phyloP scores from a whole-genome alignment of 768 basidiomycete genomes.

The Porphyrellus cyaneotinctus region DNA sequence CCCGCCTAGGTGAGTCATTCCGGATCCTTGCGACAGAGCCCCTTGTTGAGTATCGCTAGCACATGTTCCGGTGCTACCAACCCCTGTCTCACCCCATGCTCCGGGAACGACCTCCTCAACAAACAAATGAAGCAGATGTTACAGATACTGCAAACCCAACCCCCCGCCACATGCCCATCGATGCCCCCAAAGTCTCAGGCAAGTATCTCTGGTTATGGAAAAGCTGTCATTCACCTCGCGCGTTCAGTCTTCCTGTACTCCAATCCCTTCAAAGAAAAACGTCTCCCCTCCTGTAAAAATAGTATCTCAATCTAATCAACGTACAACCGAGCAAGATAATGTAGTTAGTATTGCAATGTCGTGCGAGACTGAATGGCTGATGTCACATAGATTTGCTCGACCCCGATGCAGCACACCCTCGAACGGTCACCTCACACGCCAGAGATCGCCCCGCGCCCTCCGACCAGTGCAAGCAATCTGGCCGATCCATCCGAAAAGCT shows the following conservation, averaged over 20 bases:
- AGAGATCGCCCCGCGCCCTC: neutral
- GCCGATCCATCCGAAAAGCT: neutral
- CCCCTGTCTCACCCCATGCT: neutral
- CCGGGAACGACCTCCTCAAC: neutral
- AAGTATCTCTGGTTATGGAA: neutral
- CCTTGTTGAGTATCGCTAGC: conserved; percentile 3
- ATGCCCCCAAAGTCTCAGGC: neutral
- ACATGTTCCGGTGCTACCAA: neutral
- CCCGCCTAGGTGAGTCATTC: conserved; percentile 7
- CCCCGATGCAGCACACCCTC: neutral
- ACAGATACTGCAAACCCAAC: neutral
- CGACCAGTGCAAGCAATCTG: neutral
- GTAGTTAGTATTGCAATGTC: neutral
- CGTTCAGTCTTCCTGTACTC: neutral
- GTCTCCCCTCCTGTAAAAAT: neutral
- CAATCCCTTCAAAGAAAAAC: neutral
- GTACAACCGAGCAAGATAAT: neutral
- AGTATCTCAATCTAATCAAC: neutral
- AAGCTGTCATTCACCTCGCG: neutral
- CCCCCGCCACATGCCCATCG: neutral
- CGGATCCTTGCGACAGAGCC: neutral
- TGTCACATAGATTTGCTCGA: conserved; percentile 3
- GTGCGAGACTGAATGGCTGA: neutral
- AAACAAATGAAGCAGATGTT: conserved; percentile 2
- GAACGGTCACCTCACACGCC: neutral